Evolutionary conservation across 169 alveolate species (phyloP).

Genomic region (Cryptosporidium sp.): DNA sequence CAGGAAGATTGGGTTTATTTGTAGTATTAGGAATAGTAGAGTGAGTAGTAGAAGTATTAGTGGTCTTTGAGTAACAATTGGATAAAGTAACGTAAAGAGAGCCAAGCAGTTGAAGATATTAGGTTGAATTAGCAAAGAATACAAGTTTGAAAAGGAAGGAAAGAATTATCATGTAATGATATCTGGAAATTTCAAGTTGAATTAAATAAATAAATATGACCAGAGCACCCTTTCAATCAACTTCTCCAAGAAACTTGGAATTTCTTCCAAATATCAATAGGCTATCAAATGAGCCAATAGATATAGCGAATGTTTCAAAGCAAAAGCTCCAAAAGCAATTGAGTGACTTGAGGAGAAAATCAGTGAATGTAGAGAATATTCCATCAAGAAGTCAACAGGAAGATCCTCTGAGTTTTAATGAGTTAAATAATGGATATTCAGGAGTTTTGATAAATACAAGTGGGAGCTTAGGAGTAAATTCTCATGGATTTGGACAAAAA

Average conservation of each 20-base stretch:
- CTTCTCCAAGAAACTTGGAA: constrained; percentile 75
- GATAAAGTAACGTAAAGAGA: no score
- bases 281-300: constrained; percentile 31
- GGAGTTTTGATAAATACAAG: not conserved
- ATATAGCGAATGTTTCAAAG: constrained; percentile 44
- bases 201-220: constrained; percentile 15
- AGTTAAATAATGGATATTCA: constrained; percentile 51
- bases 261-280: constrained; percentile 59
- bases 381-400: constrained; percentile 52
- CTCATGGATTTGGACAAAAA: constrained; percentile 2
- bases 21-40: not conserved
- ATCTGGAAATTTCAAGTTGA: not conserved
- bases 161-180: not conserved
- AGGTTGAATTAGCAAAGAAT: not conserved
- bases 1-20: not conserved
- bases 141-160: not conserved
- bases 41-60: not conserved
- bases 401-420: constrained; percentile 8
- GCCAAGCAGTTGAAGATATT: not conserved
- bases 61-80: no score
- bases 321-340: constrained; percentile 46
- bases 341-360: constrained; percentile 23
- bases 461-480: not conserved
- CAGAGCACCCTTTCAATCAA: constrained; percentile 73
- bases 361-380: constrained; percentile 34